phyloP scores from a whole-genome alignment of 1,284 basidiomycete genomes.

The Ustilago bromivora region DNA sequence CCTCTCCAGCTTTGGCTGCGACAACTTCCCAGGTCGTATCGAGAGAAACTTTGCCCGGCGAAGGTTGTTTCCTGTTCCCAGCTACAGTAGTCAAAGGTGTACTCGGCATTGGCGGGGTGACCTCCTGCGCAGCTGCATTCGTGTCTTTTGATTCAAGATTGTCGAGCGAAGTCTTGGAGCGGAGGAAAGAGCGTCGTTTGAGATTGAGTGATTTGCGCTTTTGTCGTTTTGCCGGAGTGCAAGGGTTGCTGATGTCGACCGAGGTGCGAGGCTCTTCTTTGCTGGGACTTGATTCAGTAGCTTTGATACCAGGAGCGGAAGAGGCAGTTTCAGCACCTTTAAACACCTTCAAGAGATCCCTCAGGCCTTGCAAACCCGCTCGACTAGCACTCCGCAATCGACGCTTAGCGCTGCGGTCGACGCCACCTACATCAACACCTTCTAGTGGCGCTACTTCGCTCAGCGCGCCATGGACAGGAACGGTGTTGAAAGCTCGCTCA shows the following conservation, averaged over 20 bases:
- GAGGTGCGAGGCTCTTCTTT: conserved; percentile 15
- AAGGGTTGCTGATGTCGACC: conserved; percentile 12
- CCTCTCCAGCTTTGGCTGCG: not conserved
- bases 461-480: conserved; percentile 9
- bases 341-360: conserved; percentile 51
- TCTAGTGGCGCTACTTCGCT: conserved; percentile 13
- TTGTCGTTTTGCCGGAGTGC: conserved; percentile 16
- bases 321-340: conserved; percentile 12
- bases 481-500: conserved; percentile 29
- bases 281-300: not conserved
- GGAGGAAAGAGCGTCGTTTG: conserved; percentile 43
- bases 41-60: conserved; percentile 15
- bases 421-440: conserved; percentile 25
- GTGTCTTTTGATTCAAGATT: conserved; percentile 16
- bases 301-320: not conserved
- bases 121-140: not conserved
- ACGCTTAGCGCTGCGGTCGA: conserved; percentile 47
- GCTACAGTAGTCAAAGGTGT: not conserved
- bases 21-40: conserved; percentile 21
- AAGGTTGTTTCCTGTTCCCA: conserved; percentile 7
- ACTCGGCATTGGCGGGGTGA: conserved; percentile 25
- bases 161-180: conserved; percentile 37
- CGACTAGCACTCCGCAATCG: conserved; percentile 55
- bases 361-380: conserved; percentile 53
- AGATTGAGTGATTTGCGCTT: conserved; percentile 44